Evolutionary conservation across 371 early-diverging fungal genomes (phyloP), one percentile per base, ranked within the genome.

Genomic region (Encephalitozoon hellem): DNA sequence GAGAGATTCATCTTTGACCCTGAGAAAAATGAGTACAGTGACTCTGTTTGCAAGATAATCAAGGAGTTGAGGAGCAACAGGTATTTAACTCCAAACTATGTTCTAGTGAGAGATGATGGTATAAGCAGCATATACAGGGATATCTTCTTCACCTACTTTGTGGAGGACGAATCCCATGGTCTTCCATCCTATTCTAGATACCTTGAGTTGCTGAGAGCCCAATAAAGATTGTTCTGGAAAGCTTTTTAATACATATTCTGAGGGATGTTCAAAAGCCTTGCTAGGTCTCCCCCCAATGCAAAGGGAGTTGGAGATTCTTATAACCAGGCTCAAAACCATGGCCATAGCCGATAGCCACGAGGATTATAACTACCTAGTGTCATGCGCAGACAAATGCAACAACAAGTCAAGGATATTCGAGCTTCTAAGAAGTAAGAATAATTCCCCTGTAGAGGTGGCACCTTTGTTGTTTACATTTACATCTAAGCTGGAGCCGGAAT

Each of bases 141-240:
- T 26, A 77, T 80, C 39, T 83, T 83, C 53, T 77, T 76, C 51
- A 72, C 74, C 9, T 77, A 83, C 72, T 69, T 83, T 54, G 71
- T 72, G 38, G 79, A 83, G 34, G 83, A 83, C 65, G 26, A 28
- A 38, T 28, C 66, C 0, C 67, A 78, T 67, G 53, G 53, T 9
- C 49, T 83, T 28, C 76, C 72, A 9, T 73, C 73, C 2, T 59
- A 59, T 65, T 25, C 39, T 30, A 63, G 51, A 51, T 73, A 49
- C 51, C 39, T 49, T 43, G 73, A 73, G 9, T 32, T 59, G 34
- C n/a, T 73, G 52, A 49, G 65, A 28, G 65, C 42, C 41, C 18
- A 59, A 59, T 59, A 59, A 59, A 59, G 34, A 4, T 15, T 12
- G 0, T 59, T 30, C 26, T 23, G 34, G 54, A 32, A 54, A 42